Evolutionary conservation across 2,329 filamentous ascomycete species (phyloP).

Genomic region (Penicillium sclerotigenum): DNA sequence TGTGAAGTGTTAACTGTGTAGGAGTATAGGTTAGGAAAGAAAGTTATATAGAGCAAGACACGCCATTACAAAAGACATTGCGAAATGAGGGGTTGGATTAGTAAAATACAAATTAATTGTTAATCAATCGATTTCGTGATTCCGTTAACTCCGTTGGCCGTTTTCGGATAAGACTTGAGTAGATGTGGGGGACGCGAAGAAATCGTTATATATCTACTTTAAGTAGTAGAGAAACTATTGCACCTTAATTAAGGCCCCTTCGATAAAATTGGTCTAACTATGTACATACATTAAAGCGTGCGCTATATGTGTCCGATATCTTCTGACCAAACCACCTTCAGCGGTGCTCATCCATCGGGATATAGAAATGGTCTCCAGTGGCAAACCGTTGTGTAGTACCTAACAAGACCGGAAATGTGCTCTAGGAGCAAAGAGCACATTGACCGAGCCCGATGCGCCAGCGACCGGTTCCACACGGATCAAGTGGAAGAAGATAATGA

Average conservation of each 20-base stretch:
- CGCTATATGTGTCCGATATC: constrained; percentile 21
- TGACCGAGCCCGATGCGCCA: constrained; percentile 20
- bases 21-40: constrained; percentile 11
- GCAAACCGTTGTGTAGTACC: constrained; percentile 16
- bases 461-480: constrained; percentile 19
- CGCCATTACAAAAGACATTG: constrained; percentile 17
- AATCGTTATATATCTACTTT: neutral
- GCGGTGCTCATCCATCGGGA: constrained; percentile 7
- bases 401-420: constrained; percentile 21
- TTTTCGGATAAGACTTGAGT: constrained; percentile 13
- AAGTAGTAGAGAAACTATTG: neutral
- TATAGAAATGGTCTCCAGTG: constrained; percentile 3
- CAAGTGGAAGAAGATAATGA: constrained; percentile 9
- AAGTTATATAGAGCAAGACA: constrained; percentile 5
- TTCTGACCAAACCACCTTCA: constrained; percentile 3
- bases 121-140: too few relatives aligned
- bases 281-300: constrained; percentile 34
- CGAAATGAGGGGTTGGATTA: constrained; percentile 26
- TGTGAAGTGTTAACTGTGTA: neutral
- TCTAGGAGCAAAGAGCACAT: constrained; percentile 10
- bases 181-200: constrained; percentile 9
- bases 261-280: constrained; percentile 25
- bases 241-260: constrained; percentile 11
- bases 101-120: constrained; percentile 22
- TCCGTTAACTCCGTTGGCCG: constrained; percentile 4